A percentile compares a stretch with the other conserved stretches of the same genome.
Conservation (phyloP, 2,329 filamentous ascomycete species). For the Phialemonium atrogriseum region DNA sequence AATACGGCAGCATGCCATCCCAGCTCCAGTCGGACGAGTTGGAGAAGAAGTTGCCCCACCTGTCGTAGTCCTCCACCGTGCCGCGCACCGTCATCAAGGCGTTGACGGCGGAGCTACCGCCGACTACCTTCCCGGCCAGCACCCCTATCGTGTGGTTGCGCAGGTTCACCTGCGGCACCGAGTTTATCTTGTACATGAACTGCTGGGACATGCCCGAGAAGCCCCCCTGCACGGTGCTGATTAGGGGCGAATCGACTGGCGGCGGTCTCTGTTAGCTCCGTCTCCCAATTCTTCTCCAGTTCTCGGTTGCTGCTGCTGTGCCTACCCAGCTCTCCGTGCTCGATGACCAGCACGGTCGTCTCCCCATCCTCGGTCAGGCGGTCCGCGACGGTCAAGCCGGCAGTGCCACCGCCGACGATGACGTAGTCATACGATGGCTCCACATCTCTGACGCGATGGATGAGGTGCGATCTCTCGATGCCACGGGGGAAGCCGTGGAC, state of each 20-base stretch:
- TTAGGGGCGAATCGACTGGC: constrained; percentile 13
- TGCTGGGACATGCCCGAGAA: constrained; percentile 9
- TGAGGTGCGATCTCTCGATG: too few species aligned
- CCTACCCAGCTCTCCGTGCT: constrained; percentile 11
- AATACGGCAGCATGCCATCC: constrained; percentile 21
- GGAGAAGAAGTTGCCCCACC: constrained; percentile 24
- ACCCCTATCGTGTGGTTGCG: constrained; percentile 15
- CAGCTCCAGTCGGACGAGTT: constrained; percentile 20
- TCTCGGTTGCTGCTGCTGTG: too few species aligned
- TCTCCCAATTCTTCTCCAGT: not conserved
- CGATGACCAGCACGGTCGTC: constrained; percentile 11
- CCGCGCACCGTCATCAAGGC: constrained; percentile 25
- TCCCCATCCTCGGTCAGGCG: constrained; percentile 1
- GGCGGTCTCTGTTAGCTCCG: not conserved
- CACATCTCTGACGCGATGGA: too few species aligned
- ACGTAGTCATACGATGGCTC: not conserved
- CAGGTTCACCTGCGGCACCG: constrained; percentile 19
- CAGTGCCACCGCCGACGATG: constrained; percentile 1
- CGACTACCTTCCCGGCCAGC: constrained; percentile 20
- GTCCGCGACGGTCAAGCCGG: not conserved
- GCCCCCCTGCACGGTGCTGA: constrained; percentile 11
- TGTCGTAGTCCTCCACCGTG: constrained; percentile 22
- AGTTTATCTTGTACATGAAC: constrained; percentile 17
- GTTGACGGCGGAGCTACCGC: constrained; percentile 28
- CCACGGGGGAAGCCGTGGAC: too few species aligned